Evolutionary conservation across 179 eudicot species (phyloP).

Genomic region (Beta corolliflora): DNA sequence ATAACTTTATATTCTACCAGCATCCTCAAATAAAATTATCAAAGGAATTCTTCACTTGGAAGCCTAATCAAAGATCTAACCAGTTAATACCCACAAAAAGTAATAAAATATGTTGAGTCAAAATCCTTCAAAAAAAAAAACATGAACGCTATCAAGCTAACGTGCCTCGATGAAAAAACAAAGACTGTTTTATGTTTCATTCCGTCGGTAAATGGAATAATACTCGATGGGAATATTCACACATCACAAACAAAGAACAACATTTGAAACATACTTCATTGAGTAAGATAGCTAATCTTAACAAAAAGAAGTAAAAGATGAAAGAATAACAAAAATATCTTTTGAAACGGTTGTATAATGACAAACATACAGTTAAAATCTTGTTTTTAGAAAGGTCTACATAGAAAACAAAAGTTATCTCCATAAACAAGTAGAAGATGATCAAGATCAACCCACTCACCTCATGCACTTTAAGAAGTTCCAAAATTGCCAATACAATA

Average conservation of each 20-base stretch:
- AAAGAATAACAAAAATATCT: not conserved
- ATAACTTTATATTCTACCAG: not conserved
- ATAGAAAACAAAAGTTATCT: not conserved
- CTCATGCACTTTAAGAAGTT: conserved; percentile 66
- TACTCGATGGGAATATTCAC: not conserved
- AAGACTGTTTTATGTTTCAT: not conserved
- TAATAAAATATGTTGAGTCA: not conserved
- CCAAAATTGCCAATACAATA: conserved; percentile 65
- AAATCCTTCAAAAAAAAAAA: not conserved
- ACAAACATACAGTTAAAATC: not conserved
- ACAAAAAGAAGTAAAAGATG: too few species aligned
- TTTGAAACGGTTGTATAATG: too few species aligned
- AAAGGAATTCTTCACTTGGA: not conserved
- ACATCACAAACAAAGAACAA: not conserved
- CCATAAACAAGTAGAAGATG: not conserved
- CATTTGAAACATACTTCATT: too few species aligned
- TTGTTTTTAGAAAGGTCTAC: not conserved
- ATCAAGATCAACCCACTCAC: conserved; percentile 32
- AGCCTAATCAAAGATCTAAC: not conserved
- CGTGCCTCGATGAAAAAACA: too few species aligned
- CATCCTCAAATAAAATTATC: not conserved
- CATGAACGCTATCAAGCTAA: not conserved
- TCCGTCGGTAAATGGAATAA: not conserved
- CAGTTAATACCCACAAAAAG: not conserved
- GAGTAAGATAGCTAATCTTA: too few species aligned